phyloP scores from a whole-genome alignment of 164 flowering plant species.

The Echeveria elegans region DNA sequence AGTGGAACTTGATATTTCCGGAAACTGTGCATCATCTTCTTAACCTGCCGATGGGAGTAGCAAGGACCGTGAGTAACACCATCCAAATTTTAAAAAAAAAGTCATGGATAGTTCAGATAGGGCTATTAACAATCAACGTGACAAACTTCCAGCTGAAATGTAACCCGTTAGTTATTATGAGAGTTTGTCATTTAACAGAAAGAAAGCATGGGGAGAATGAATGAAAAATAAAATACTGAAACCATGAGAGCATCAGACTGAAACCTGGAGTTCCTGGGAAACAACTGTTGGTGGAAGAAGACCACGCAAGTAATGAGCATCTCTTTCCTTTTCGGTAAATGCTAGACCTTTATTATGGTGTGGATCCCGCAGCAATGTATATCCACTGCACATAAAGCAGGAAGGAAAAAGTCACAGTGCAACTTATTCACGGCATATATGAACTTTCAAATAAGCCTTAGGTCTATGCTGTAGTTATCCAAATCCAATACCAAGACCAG shows the following conservation, averaged over 20 bases:
- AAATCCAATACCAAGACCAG: not conserved
- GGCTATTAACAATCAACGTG: not conserved
- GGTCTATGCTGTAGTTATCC: too few relatives aligned
- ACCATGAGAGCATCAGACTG: not conserved
- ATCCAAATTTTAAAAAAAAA: not conserved
- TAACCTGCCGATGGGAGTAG: constrained; percentile 21
- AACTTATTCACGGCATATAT: not conserved
- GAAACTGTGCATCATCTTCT: constrained; percentile 30
- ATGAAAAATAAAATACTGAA: not conserved
- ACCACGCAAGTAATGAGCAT: constrained; percentile 12
- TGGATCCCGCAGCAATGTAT: constrained; percentile 11
- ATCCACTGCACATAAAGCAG: constrained; percentile 14
- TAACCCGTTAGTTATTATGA: not conserved
- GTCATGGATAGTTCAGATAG: not conserved
- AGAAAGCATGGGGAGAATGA: not conserved
- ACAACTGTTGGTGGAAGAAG: constrained; percentile 13
- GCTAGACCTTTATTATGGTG: constrained; percentile 12
- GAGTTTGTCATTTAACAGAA: not conserved
- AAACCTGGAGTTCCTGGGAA: constrained; percentile 12
- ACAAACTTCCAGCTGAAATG: not conserved
- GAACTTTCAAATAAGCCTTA: not conserved
- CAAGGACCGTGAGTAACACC: not conserved
- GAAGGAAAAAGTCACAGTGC: too few relatives aligned
- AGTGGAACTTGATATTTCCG: constrained; percentile 36
- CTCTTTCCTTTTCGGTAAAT: constrained; percentile 11